phyloP scores from a whole-genome alignment of 768 basidiomycete genomes.

The Psilocybe cubensis region DNA sequence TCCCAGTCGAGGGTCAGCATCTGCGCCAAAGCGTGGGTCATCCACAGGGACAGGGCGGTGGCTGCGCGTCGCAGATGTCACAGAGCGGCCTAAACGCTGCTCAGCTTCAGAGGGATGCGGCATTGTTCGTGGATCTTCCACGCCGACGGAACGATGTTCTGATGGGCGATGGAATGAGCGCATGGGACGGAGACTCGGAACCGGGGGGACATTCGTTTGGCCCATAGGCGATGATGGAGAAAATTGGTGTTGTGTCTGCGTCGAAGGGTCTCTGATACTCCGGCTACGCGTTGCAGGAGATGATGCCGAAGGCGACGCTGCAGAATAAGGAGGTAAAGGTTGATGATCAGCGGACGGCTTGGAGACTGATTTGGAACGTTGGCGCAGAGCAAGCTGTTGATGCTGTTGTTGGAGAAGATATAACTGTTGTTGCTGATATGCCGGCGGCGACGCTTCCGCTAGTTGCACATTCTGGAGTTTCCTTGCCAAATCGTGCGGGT shows the following conservation, averaged over 20 bases:
- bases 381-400: neutral
- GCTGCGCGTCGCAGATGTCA: neutral
- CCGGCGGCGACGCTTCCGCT: constrained; percentile 9
- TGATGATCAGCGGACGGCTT: constrained; percentile 17
- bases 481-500: constrained; percentile 60
- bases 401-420: constrained; percentile 1
- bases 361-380: constrained; percentile 18
- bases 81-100: constrained; percentile 10
- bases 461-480: constrained; percentile 58
- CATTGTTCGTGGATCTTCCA: neutral
- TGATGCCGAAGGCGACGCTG: neutral
- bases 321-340: neutral
- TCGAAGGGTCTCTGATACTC: constrained; percentile 14
- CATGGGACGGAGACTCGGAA: constrained; percentile 45
- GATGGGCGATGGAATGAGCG: constrained; percentile 64
- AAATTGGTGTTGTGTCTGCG: neutral
- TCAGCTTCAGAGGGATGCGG: constrained; percentile 36
- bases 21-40: constrained; percentile 14
- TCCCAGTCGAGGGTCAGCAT: constrained; percentile 24
- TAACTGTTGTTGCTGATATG: constrained; percentile 5
- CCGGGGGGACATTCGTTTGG: constrained; percentile 23
- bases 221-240: constrained; percentile 23
- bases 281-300: constrained; percentile 13
- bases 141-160: constrained; percentile 16
- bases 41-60: neutral